Base-by-base conservation (phyloP, 768 basidiomycete genomes). In the Tulasnella sp. region DNA sequence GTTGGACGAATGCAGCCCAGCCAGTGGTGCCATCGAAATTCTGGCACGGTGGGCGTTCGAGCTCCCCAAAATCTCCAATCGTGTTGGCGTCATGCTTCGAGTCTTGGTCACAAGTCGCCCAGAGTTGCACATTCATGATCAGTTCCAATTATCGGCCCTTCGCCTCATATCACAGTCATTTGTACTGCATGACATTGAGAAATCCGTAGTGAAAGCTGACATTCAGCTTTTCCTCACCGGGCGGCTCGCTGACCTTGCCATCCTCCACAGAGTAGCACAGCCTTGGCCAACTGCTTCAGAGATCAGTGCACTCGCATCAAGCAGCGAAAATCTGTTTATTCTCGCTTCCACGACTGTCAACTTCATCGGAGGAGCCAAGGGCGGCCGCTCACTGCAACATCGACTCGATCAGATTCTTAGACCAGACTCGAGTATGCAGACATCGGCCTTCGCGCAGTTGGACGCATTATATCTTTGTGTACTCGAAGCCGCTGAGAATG, bases 1-100 rank as follows among this genome's bases (percentile, higher is more conserved):
- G 1, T 81, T 88, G 46, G 86, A 88, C 81, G 86, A 88, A 83
- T 85, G 86, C 2, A 82, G 69, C 11, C 50, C 44, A 44, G 5
- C 58, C 12, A 72, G 46, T 22, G 75, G 31, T 11, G 48, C 75
- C 24, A 72, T 79, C n/a, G 34, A 73, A 2, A 72, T 86, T 2
- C 81, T 86, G 31, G 18, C 24, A 14, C 64, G 86, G 12, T 82
- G 87, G 22, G 79, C 80, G 4, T n/a, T 64, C 4, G 76, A 73
- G 18, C 28, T 82, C 1, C 18, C 24, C 11, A 75, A 80, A 4
- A 83, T 87, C 72, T 86, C 86, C 16, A 12, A 78, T 24, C 82
- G 83, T 46, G 79, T 86, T 74, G 84, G 85, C 24, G 76, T 87
- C 79, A 9, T 20, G 11, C 46, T 46, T 20, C 3, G 11, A 11